Base-by-base conservation (phyloP, 345 rosid genomes). In the Raphanus sativus region DNA sequence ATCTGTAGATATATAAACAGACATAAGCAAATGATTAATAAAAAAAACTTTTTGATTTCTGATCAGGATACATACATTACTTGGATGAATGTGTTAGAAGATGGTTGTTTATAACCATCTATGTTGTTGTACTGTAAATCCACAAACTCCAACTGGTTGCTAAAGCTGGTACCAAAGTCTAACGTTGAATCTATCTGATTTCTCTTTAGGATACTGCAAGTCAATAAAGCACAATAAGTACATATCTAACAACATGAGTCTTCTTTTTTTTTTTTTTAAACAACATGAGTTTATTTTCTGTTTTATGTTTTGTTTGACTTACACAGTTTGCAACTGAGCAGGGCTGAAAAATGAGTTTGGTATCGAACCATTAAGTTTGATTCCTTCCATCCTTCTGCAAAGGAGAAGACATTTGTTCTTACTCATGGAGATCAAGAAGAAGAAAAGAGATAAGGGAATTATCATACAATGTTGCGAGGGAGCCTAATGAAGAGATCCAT, bases 391-490 rank as follows among this genome's bases (percentile, higher is more conserved):
- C 76, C 77, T 73, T 81, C 99, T 96, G 90, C 70, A 8, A 78
- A 21, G 36, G 12, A 73, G 25, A 65, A 65, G 3, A 63, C 62
- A 30, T 65, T 71, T 65, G 5, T 58, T 71, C 24, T 65, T 77
- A 40, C 8, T 30, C 24, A 69, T 24, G 1, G 9, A 72, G 68
- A 67, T 15, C 7, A 61, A 55, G 34, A 69, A 28, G 42, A 67
- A 16, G 67, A 75, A 38, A 65, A 16, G 64, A 74, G 28, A 28
- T 33, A n/a, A 42, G 54, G 59, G 38, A 74, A 72, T 79, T 80
- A 8, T 67, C 87, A 15, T 95, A 95, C 98, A 92, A 70, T 76
- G 96, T 86, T 81, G 94, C 83, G 50, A 93, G 77, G 55, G 88
- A 79, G 33, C 30, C 54, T 38, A 87, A 77, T 4, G 82, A 70